Percentiles rank a stretch among this genome's conserved stretches.
phyloP scores from a whole-genome alignment of 2,329 filamentous ascomycete genomes.

The Cordyceps pruinosa region DNA sequence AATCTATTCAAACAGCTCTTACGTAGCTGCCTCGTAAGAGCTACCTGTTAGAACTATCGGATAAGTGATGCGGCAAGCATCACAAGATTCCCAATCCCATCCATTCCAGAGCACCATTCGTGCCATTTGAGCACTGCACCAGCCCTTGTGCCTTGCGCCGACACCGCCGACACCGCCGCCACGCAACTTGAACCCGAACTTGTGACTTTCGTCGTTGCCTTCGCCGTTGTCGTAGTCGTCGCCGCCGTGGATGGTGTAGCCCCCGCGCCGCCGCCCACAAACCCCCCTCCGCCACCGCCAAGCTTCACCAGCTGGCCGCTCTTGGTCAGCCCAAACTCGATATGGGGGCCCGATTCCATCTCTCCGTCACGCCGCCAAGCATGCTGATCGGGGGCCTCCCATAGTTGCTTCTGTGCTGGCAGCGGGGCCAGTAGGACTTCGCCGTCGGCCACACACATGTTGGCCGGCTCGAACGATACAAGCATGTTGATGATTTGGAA shows the following conservation, averaged over 20 bases:
- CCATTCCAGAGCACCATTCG: slow-evolving; percentile 7
- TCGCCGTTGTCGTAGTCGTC: no score
- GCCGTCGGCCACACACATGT: not conserved
- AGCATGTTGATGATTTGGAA: slow-evolving; percentile 7
- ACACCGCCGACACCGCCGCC: no score
- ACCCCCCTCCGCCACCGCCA: not conserved
- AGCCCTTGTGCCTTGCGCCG: no score
- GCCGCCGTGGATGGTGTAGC: not conserved
- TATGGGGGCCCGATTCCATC: not conserved
- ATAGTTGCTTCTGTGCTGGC: not conserved
- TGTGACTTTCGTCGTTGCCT: no score
- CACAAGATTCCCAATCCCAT: slow-evolving; percentile 1
- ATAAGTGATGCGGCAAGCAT: slow-evolving; percentile 4
- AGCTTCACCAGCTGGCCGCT: not conserved
- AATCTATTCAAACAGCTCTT: no score
- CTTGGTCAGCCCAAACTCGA: not conserved
- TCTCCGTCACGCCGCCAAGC: not conserved
- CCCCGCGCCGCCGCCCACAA: no score
- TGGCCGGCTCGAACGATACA: not conserved
- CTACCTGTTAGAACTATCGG: not conserved
- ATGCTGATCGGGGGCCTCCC: not conserved
- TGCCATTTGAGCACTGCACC: not conserved
- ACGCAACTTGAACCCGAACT: no score
- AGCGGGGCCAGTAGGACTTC: not conserved
- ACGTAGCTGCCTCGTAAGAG: no score